Evolutionary conservation across 2,329 filamentous ascomycete species (phyloP), one percentile per base, ranked within the genome.

Genomic region (Ophiostoma tasmaniense): DNA sequence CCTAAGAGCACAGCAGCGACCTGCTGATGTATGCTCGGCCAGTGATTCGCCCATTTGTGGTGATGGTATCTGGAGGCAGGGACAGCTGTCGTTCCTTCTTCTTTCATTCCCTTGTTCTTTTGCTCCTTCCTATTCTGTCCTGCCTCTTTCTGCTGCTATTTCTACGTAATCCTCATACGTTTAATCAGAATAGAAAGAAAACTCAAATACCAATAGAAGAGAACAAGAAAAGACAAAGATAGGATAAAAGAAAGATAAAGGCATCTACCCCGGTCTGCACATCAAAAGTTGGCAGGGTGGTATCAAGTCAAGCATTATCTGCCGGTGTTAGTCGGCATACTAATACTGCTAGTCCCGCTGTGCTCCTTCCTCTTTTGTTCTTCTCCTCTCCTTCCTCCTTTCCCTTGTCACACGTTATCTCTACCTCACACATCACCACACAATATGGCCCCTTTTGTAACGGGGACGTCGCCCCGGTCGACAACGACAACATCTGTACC

Each of bases 11-110:
- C 13, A 66, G 50, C n/a, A 55, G 8, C 50, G 50, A 37, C 45
- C 67, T 67, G 68, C 69, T 69, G 70, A 70, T 59, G 28, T 70
- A 71, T 70, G 25, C 67, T 45, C 22, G 33, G 17, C 13, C 65
- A 11, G 65, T 64, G 50, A 71, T 71, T 71, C 66, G 70, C 35
- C 64, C 42, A 50, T 65, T 37, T 6, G 30, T 52, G 33, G 22
- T 52, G 64, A 25, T 55, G n/a, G 50, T 55, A 28, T 55, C 50
- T 55, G 50, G 45, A 55, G n/a, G n/a, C 14, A 25, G 50, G 50
- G 20, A 11, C 8, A 45, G 42, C 42, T 20, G 42, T 45, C 42
- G 42, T 45, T 55, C 50, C 50, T 55, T 55, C 50, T 22, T 14
- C 25, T 10, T 55, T 55, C 50, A 25, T 25, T 55, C 50, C 25